phyloP scores from a whole-genome alignment of 1,284 basidiomycete species.

The Malassezia psittaci region DNA sequence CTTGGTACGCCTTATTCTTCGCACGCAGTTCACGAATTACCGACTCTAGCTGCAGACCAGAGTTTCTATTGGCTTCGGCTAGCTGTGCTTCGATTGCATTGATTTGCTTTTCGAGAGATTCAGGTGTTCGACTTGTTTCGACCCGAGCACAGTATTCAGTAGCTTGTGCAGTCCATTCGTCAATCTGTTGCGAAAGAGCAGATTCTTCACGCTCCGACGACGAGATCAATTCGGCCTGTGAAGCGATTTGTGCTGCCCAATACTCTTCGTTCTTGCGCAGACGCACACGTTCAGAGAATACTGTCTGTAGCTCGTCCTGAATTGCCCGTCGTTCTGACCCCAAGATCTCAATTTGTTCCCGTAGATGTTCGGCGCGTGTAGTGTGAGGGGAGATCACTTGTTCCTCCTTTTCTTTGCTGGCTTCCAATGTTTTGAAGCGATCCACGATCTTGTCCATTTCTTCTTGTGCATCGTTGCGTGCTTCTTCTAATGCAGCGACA shows the following conservation, averaged over 20 bases:
- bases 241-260: conserved; percentile 21
- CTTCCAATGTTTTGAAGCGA: conserved; percentile 26
- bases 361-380: conserved; percentile 16
- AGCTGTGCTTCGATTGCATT: conserved; percentile 13
- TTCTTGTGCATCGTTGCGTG: conserved; percentile 41
- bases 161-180: conserved; percentile 51
- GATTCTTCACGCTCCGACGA: conserved; percentile 57
- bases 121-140: conserved; percentile 55
- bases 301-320: conserved; percentile 49
- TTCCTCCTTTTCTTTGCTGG: conserved; percentile 20
- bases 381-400: conserved; percentile 42
- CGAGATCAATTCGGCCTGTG: conserved; percentile 46
- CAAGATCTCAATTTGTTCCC: conserved; percentile 25
- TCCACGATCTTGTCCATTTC: conserved; percentile 26
- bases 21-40: conserved; percentile 48
- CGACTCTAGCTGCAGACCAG: conserved; percentile 7
- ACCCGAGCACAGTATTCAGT: conserved; percentile 56
- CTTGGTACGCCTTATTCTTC: conserved; percentile 56
- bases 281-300: conserved; percentile 21
- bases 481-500: conserved; percentile 58
- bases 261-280: conserved; percentile 24
- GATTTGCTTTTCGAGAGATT: conserved; percentile 52
- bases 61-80: not conserved
- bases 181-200: conserved; percentile 49
- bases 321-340: conserved; percentile 44